Base-by-base conservation (phyloP, 495 filamentous ascomycete genomes). In the Apodospora peruviana region DNA sequence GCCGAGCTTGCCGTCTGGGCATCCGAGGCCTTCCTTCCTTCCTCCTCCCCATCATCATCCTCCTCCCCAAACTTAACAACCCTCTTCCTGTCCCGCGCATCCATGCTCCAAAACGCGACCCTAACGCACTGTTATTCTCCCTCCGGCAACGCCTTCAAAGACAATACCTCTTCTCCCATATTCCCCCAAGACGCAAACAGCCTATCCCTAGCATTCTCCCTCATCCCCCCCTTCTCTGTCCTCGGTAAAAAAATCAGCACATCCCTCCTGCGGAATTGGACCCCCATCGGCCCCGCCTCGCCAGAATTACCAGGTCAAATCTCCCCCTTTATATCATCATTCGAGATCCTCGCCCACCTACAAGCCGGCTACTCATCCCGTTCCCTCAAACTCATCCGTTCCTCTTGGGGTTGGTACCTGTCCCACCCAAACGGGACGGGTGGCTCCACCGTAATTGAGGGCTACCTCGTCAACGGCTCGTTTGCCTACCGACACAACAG, bases 311-410 rank as follows among this genome's bases (percentile, higher is more conserved):
- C 72, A 2, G 74, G 77, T 16, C 80, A 82, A 47, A 72, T 87
- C 39, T 81, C 76, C 10, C 76, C 82, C 0, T 85, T 85, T 62
- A 82, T 84, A 50, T 77, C 77, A 2, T 75, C 75, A 11, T 80
- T 85, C 50, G 82, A 87, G 53, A 72, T 87, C 22, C 76, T 82
- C 59, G 79, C 75, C 14, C 82, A 85, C 47, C 72, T 84, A 40
- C 61, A 70, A 2, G 77, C 72, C 5, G 65, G 70, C 4, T 67
- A 80, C 47, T 59, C 77, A 17, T 60, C 59, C 9, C 71, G 76
- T 20, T 81, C 80, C 2, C 64, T 86, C 4, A 76, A 78, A 16
- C 70, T 87, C 12, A 83, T 84, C 57, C 69, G 77, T 14, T 64
- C 71, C 14, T 72, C 70, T 45, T 87, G 83, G 81, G 82, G 80